phyloP scores from a whole-genome alignment of 257 asterid species.

The Ilex asprella region DNA sequence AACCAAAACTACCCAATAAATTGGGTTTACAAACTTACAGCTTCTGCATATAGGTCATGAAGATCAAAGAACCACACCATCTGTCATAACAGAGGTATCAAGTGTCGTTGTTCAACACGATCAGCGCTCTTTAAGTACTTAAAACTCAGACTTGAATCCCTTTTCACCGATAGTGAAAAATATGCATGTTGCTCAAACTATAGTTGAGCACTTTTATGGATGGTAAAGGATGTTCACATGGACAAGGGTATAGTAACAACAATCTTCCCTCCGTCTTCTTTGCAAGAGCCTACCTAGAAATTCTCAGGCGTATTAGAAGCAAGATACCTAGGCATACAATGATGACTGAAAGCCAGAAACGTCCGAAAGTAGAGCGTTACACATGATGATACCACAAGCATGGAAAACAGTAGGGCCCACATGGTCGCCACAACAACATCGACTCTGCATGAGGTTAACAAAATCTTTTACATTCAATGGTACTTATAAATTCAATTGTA shows the following conservation, averaged over 20 bases:
- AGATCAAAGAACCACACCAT: slow-evolving; percentile 13
- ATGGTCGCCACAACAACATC: slow-evolving; percentile 54
- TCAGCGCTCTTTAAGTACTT: slow-evolving; percentile 7
- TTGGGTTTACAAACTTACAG: too few species aligned
- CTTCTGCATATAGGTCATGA: slow-evolving; percentile 5
- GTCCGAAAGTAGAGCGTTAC: slow-evolving; percentile 41
- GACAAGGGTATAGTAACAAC: slow-evolving; percentile 44
- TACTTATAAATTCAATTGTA: too few species aligned
- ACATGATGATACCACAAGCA: slow-evolving; percentile 54
- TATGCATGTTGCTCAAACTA: slow-evolving; percentile 6
- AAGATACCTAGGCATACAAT: slow-evolving; percentile 42
- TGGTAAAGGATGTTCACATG: slow-evolving; percentile 23
- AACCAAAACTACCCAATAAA: too few species aligned
- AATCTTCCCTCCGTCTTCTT: slow-evolving; percentile 59
- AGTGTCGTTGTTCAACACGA: slow-evolving; percentile 1
- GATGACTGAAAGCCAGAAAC: slow-evolving; percentile 48
- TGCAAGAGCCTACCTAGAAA: slow-evolving; percentile 45
- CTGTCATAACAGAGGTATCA: slow-evolving; percentile 13
- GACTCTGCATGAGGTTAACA: slow-evolving; percentile 35
- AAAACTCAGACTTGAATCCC: slow-evolving; percentile 10
- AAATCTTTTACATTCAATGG: too few species aligned
- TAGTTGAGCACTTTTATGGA: background rate
- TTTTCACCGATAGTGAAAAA: slow-evolving; percentile 10
- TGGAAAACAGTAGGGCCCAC: slow-evolving; percentile 36
- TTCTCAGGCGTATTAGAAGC: slow-evolving; percentile 51